Conservation (phyloP, 2,329 filamentous ascomycete species). For the Phoma herbarum region DNA sequence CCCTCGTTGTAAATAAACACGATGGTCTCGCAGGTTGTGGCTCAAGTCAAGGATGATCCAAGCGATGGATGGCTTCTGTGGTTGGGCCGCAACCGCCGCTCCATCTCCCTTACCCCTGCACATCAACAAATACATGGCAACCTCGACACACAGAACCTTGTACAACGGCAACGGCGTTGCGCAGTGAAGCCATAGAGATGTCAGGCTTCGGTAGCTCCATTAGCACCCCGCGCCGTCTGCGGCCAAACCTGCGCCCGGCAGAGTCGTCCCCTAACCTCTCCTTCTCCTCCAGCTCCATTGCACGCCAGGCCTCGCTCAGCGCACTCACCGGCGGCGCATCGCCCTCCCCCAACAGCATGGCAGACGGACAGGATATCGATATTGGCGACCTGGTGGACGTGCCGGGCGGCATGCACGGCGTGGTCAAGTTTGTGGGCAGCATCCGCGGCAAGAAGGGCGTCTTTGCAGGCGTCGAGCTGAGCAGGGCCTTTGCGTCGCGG, state of each 20-base stretch:
- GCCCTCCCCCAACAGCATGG: conserved; percentile 54
- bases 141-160: conserved; percentile 12
- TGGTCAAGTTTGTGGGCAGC: conserved; percentile 84
- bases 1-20: not conserved
- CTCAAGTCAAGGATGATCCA: not conserved
- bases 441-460: conserved; percentile 89
- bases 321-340: conserved; percentile 67
- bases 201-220: conserved; percentile 24
- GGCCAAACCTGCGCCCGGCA: conserved; percentile 53
- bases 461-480: conserved; percentile 92
- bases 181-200: conserved; percentile 10
- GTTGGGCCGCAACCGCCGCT: conserved; percentile 14
- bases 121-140: conserved; percentile 23
- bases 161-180: conserved; percentile 19
- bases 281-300: conserved; percentile 58
- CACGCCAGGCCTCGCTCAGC: conserved; percentile 76
- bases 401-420: conserved; percentile 90
- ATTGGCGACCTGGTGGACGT: conserved; percentile 90
- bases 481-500: conserved; percentile 77
- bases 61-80: not conserved
- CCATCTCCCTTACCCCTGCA: conserved; percentile 8
- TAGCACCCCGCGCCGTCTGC: conserved; percentile 19
- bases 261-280: conserved; percentile 56
- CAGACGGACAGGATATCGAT: conserved; percentile 64
- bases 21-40: not conserved